Percentiles rank a stretch among this genome's conserved stretches.
phyloP scores from a whole-genome alignment of 495 filamentous ascomycete genomes.

The Penicillium turbatum region DNA sequence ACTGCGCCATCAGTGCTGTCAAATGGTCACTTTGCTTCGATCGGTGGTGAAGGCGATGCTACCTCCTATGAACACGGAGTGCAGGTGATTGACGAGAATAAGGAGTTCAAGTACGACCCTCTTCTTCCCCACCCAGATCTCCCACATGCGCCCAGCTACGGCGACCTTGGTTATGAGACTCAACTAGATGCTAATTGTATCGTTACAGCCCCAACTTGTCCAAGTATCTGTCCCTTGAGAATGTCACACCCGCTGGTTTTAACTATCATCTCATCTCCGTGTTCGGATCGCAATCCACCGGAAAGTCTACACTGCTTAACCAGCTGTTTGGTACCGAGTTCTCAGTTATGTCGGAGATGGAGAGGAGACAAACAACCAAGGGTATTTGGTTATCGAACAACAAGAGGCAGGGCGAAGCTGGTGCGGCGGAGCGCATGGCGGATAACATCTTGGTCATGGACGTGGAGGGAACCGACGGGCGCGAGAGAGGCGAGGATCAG shows the following conservation, averaged over 20 bases:
- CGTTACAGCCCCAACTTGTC: conserved; percentile 65
- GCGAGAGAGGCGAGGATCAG: conserved; percentile 95
- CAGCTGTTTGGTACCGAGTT: conserved; percentile 93
- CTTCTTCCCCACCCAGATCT: conserved; percentile 1
- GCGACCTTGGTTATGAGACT: neutral
- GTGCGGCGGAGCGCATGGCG: conserved; percentile 60
- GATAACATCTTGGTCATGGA: conserved; percentile 99
- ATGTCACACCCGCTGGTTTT: conserved; percentile 83
- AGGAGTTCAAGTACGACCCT: conserved; percentile 79
- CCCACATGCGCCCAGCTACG: neutral
- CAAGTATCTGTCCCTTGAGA: conserved; percentile 72
- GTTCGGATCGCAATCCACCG: conserved; percentile 97
- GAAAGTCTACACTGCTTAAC: conserved; percentile 96
- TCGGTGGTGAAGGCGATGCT: conserved; percentile 64
- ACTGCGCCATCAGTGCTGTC: conserved; percentile 59
- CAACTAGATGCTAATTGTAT: conserved; percentile 19
- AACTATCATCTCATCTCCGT: conserved; percentile 99
- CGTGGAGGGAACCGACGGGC: conserved; percentile 95
- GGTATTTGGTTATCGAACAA: conserved; percentile 99
- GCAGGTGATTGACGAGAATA: conserved; percentile 93
- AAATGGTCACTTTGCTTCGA: conserved; percentile 84
- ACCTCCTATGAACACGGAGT: conserved; percentile 82
- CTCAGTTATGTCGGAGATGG: conserved; percentile 89
- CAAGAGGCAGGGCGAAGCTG: conserved; percentile 50
- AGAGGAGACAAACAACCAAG: conserved; percentile 93